Conservation (phyloP, 2,329 filamentous ascomycete genomes). For the Alternaria arborescens region DNA sequence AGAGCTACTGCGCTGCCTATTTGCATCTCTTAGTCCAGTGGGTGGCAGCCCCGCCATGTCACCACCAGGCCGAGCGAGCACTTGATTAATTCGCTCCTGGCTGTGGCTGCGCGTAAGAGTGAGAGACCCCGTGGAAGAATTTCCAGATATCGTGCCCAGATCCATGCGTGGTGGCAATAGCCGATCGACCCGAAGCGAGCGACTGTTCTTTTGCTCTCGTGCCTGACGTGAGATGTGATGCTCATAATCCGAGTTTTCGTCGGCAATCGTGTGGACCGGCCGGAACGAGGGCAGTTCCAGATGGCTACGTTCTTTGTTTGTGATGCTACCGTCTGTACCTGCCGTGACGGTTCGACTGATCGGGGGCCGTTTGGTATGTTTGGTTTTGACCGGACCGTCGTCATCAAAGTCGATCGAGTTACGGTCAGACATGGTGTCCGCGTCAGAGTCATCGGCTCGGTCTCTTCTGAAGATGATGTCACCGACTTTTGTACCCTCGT, state of each 20-base stretch:
- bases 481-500: constrained; percentile 68
- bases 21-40: constrained; percentile 38
- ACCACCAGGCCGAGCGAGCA: constrained; percentile 45
- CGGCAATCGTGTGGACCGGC: constrained; percentile 35
- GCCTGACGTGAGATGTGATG: constrained; percentile 56
- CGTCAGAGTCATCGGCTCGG: constrained; percentile 54
- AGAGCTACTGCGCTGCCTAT: constrained; percentile 36
- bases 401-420: constrained; percentile 49
- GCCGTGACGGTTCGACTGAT: constrained; percentile 45
- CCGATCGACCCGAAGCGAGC: constrained; percentile 55
- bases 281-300: constrained; percentile 50
- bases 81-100: constrained; percentile 41
- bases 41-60: constrained; percentile 39
- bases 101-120: constrained; percentile 32
- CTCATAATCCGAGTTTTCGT: constrained; percentile 33
- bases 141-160: constrained; percentile 38
- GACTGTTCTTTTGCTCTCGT: constrained; percentile 46
- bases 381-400: constrained; percentile 29
- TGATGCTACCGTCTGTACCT: constrained; percentile 31
- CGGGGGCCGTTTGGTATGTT: constrained; percentile 27
- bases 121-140: constrained; percentile 31
- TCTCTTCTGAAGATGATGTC: constrained; percentile 69
- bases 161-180: constrained; percentile 63
- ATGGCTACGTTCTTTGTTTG: constrained; percentile 39
- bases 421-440: constrained; percentile 57